Base-by-base conservation (phyloP, 306 rosid genomes). In the Acacia acuminata region DNA sequence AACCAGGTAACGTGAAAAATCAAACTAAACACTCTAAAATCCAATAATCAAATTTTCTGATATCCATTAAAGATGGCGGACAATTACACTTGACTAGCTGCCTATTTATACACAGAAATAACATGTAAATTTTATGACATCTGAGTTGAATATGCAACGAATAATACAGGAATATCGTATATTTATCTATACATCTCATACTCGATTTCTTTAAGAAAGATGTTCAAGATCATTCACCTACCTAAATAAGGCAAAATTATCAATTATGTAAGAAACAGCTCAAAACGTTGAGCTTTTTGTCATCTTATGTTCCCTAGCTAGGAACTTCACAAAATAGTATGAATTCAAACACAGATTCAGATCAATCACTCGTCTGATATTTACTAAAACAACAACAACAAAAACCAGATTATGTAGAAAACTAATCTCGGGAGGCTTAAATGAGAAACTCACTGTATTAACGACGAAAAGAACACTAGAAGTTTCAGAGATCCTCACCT, bases 401-500 rank as follows among this genome's bases (percentile, higher is more conserved):
- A 72, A 50, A 22, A n/a, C 79, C 47, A n/a, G 34, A 69, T 19
- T 69, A 10, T 2, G 16, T 5, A 5, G 73, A 3, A 47, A 66
- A 20, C 4, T 25, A 30, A 61, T 38, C 42, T 38, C 6, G 42
- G 64, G 40, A 42, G 51, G 61, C 45, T 45, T 56, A 58, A 65
- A 73, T 47, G 27, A 45, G 38, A 71, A 80, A 58, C 40, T 45
- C 72, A 79, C 65, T 73, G 20, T 25, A 47, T 32, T 70, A 81
- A 79, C 7, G 53, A 71, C 11, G 34, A 44, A 82, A 79, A 65
- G 72, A 50, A 17, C 19, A 74, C 14, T 24, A 80, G 76, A 5
- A 73, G 48, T 56, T 56, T n/a, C 8, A 34, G 69, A 70, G 34
- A 82, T 40, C 63, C 86, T 78, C 17, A 82, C 88, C 89, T 67